Percentiles rank a stretch among this genome's conserved stretches.
Conservation (phyloP, 805 yeast genomes). For the Zygoascus biomembranicola region DNA sequence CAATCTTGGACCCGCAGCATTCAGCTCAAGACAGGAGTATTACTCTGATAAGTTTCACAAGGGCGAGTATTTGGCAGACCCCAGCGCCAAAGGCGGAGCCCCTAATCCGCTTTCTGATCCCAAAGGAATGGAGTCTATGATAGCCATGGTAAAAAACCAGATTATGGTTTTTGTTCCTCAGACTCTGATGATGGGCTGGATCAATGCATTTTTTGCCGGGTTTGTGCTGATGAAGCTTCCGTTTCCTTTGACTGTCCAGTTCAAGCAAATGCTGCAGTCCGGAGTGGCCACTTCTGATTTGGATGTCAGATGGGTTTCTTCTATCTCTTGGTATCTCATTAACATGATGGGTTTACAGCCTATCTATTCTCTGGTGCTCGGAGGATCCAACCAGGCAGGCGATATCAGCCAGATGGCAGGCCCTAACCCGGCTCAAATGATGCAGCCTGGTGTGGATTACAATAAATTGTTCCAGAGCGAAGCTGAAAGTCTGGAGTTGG, state of each 20-base stretch:
- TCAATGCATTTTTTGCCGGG: conserved; percentile 86
- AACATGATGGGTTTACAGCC: conserved; percentile 78
- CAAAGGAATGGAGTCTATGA: conserved; percentile 58
- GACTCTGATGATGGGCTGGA: conserved; percentile 93
- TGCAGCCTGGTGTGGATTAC: conserved; percentile 43
- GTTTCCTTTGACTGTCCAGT: conserved; percentile 80
- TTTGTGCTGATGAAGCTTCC: conserved; percentile 83
- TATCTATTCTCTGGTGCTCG: conserved; percentile 62
- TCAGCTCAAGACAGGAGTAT: conserved; percentile 43
- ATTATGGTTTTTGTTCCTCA: conserved; percentile 83
- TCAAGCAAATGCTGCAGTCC: conserved; percentile 85
- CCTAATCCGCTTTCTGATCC: conserved; percentile 65
- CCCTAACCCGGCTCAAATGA: conserved; percentile 29
- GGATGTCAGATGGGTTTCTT: conserved; percentile 86
- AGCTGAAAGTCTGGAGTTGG: conserved; percentile 65
- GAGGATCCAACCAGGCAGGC: conserved; percentile 30
- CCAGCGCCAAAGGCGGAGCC: conserved; percentile 15
- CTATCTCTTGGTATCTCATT: conserved; percentile 93
- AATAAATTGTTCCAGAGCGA: conserved; percentile 58
- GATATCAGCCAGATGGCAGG: conserved; percentile 23
- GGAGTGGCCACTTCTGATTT: conserved; percentile 80
- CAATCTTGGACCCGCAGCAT: conserved; percentile 46
- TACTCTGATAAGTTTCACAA: conserved; percentile 41
- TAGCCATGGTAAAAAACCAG: conserved; percentile 72
- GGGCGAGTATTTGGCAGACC: conserved; percentile 40